A percentile compares a stretch with the other conserved stretches of the same genome.
Conservation (phyloP, 805 yeast genomes). For the Yarrowia hollandica region DNA sequence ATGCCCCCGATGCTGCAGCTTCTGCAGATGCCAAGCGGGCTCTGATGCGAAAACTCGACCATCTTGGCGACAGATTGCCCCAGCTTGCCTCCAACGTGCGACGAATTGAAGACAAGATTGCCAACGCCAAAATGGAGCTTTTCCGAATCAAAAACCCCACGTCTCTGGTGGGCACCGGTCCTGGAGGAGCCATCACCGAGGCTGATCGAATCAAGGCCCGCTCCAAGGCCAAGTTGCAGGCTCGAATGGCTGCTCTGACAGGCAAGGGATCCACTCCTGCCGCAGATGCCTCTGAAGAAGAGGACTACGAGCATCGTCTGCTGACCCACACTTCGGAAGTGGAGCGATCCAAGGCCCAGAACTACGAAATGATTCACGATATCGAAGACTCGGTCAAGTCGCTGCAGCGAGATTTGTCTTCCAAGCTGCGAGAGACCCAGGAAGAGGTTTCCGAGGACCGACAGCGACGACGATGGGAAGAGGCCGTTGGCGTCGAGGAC, state of each 20-base stretch:
- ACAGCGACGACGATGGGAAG: conserved; percentile 76
- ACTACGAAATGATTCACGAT: conserved; percentile 63
- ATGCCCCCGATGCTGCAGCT: not conserved
- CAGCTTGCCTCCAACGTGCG: conserved; percentile 62
- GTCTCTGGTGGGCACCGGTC: conserved; percentile 78
- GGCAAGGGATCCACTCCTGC: conserved; percentile 60
- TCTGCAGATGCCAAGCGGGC: conserved; percentile 47
- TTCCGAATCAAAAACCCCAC: conserved; percentile 56
- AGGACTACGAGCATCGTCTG: conserved; percentile 52
- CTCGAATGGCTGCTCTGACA: conserved; percentile 90
- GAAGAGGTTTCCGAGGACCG: conserved; percentile 41
- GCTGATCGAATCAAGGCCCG: conserved; percentile 76
- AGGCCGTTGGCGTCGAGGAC: conserved; percentile 74
- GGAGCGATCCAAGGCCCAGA: conserved; percentile 55
- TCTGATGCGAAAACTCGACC: conserved; percentile 58
- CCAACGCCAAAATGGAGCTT: conserved; percentile 62
- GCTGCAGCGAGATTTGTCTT: conserved; percentile 53
- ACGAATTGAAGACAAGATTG: conserved; percentile 65
- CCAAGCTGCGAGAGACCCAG: conserved; percentile 45
- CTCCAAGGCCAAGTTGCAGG: conserved; percentile 73
- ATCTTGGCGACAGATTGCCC: conserved; percentile 73
- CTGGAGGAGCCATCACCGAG: conserved; percentile 83
- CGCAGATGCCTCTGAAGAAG: conserved; percentile 47
- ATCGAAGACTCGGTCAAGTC: conserved; percentile 70
- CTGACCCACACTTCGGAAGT: conserved; percentile 50